phyloP scores from a whole-genome alignment of 345 rosid genomes.

The Heritiera littoralis region DNA sequence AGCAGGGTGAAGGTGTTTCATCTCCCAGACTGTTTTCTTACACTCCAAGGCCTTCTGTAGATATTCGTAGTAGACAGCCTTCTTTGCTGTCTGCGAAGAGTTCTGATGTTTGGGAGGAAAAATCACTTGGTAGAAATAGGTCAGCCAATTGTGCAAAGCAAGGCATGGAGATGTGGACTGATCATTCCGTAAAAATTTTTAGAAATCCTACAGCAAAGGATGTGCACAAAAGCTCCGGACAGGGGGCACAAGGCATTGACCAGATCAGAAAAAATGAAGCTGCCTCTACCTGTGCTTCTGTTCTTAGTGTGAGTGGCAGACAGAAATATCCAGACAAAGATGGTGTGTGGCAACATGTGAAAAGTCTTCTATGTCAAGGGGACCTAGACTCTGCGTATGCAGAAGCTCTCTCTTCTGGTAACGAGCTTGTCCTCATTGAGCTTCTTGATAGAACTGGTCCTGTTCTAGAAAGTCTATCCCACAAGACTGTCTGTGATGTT shows the following conservation, averaged over 20 bases:
- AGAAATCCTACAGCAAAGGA: slow-evolving; percentile 47
- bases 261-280: slow-evolving; percentile 42
- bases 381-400: slow-evolving; percentile 79
- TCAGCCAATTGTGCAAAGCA: slow-evolving; percentile 42
- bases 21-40: slow-evolving; percentile 68
- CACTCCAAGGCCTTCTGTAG: slow-evolving; percentile 70
- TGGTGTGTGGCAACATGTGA: slow-evolving; percentile 56
- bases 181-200: slow-evolving; percentile 35
- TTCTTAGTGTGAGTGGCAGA: slow-evolving; percentile 37
- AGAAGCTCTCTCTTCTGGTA: slow-evolving; percentile 66
- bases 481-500: slow-evolving; percentile 60
- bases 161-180: slow-evolving; percentile 44
- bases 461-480: slow-evolving; percentile 66
- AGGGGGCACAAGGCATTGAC: slow-evolving; percentile 37
- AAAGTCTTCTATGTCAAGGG: slow-evolving; percentile 59
- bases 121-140: slow-evolving; percentile 49
- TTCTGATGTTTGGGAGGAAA: slow-evolving; percentile 55
- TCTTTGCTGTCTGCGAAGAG: slow-evolving; percentile 47
- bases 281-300: slow-evolving; percentile 37
- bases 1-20: slow-evolving; percentile 50
- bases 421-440: slow-evolving; percentile 71
- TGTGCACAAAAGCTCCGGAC: slow-evolving; percentile 45
- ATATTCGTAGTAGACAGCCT: slow-evolving; percentile 51
- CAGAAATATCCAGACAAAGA: slow-evolving; percentile 40
- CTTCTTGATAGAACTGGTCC: slow-evolving; percentile 92